A percentile compares a stretch with the other conserved stretches of the same genome.
These are phyloP conservation scores for Epichloe gansuensis DNA, from an alignment of 2,329 filamentous ascomycete genomes.

Conservation along the genomic window DNA sequence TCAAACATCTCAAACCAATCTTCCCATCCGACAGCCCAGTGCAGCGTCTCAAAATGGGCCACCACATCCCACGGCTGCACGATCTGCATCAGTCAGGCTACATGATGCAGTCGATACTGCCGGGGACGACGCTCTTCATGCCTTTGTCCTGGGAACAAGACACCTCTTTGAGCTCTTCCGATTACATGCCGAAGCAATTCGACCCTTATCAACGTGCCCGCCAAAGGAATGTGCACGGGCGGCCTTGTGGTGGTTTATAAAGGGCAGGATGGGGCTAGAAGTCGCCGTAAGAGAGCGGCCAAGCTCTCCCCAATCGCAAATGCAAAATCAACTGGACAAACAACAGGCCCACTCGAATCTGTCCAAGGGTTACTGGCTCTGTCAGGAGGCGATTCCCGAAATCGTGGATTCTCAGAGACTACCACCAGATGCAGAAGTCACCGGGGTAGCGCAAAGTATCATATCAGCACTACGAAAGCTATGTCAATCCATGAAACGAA, in stretches of 20 bases:
- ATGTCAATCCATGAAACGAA: constrained; percentile 70
- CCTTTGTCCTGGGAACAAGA: constrained; percentile 57
- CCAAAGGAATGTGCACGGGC: constrained; percentile 58
- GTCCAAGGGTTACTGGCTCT: constrained; percentile 78
- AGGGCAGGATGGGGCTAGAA: constrained; percentile 66
- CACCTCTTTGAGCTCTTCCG: constrained; percentile 67
- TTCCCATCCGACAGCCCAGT: constrained; percentile 13
- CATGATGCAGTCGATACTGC: constrained; percentile 31
- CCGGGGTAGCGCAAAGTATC: constrained; percentile 42
- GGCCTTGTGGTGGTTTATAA: constrained; percentile 81
- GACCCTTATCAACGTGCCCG: constrained; percentile 49
- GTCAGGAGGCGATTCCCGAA: constrained; percentile 39
- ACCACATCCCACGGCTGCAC: constrained; percentile 13
- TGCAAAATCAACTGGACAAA: constrained; percentile 40
- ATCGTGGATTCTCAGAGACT: constrained; percentile 30
- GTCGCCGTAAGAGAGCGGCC: constrained; percentile 53
- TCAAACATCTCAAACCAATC: constrained; percentile 6
- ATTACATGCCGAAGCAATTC: constrained; percentile 61
- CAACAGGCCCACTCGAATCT: constrained; percentile 78
- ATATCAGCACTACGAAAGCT: constrained; percentile 58
- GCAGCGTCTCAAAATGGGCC: constrained; percentile 14
- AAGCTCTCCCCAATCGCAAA: constrained; percentile 34
- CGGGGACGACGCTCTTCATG: constrained; percentile 52
- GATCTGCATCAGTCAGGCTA: constrained; percentile 25
- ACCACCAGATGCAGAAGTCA: constrained; percentile 32